These are phyloP conservation scores for Knufia petricola DNA, from an alignment of 2,329 filamentous ascomycete species.

Conservation along the genomic window DNA sequence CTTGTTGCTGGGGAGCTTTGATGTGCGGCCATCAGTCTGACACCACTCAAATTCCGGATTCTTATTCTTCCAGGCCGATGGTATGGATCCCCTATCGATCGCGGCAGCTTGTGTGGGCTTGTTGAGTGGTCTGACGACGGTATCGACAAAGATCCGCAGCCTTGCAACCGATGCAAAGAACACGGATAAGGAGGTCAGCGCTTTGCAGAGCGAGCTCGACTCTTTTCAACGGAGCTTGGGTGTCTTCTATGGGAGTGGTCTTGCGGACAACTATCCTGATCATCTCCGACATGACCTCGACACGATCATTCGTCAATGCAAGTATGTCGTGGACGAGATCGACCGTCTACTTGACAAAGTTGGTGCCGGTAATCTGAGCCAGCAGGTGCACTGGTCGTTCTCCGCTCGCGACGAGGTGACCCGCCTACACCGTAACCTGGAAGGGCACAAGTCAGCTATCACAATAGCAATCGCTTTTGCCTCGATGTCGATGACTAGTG, in stretches of 20 bases:
- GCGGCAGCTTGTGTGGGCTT: conserved; percentile 1
- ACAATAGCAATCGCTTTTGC: conserved; percentile 3
- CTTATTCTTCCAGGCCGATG: too few relatives aligned
- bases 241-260: background rate
- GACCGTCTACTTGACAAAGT: conserved; percentile 1
- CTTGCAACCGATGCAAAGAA: background rate
- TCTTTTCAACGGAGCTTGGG: conserved; percentile 4
- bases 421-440: conserved; percentile 1
- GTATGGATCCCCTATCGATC: conserved; percentile 4
- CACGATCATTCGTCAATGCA: background rate
- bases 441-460: conserved; percentile 5
- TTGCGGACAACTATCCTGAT: background rate
- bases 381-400: conserved; percentile 2
- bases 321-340: background rate
- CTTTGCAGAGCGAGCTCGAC: conserved; percentile 9
- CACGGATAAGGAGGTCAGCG: background rate
- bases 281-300: background rate
- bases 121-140: background rate
- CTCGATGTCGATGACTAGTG: background rate
- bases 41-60: too few relatives aligned
- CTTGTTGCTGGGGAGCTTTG: too few relatives aligned
- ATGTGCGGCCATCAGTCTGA: too few relatives aligned
- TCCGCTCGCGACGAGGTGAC: background rate
- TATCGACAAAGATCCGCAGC: background rate
- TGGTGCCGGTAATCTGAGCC: background rate